Percentiles rank a stretch among this genome's conserved stretches.
Conservation (phyloP, 1,284 basidiomycete genomes). For the Inonotus obliquus region DNA sequence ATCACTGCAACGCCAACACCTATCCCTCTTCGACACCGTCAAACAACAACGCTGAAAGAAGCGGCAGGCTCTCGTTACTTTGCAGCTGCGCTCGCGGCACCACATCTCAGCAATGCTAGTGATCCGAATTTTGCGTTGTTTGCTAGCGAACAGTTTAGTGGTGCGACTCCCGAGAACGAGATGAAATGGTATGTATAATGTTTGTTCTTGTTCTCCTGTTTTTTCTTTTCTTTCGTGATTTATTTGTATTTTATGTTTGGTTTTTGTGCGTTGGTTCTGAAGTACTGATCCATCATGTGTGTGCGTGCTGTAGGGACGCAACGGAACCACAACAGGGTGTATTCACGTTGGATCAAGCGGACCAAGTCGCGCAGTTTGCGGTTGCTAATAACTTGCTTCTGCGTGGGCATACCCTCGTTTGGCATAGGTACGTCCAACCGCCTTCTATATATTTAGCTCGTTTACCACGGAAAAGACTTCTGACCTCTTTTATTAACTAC, state of each 20-base stretch:
- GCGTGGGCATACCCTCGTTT: conserved; percentile 49
- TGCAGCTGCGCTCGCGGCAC: neutral
- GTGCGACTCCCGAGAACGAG: conserved; percentile 20
- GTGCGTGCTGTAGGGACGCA: too few species aligned
- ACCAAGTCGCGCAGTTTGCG: conserved; percentile 44
- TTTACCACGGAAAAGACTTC: too few species aligned
- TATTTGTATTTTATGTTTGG: neutral
- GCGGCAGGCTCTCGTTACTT: neutral
- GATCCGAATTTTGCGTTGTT: conserved; percentile 13
- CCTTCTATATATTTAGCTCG: too few species aligned
- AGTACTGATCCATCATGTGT: too few species aligned
- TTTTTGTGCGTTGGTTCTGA: too few species aligned
- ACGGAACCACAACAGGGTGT: conserved; percentile 46
- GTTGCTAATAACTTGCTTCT: conserved; percentile 38
- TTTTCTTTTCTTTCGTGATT: neutral
- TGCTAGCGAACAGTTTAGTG: conserved; percentile 15
- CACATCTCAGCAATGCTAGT: neutral
- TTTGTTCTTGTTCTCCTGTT: too few species aligned
- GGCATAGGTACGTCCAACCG: conserved; percentile 56
- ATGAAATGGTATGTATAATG: conserved; percentile 20
- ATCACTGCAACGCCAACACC: too few species aligned
- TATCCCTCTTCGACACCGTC: too few species aligned
- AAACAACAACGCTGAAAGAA: too few species aligned
- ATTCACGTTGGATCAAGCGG: conserved; percentile 44
- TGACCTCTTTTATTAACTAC: too few species aligned